Base-by-base conservation (phyloP, 2,329 filamentous ascomycete species). In the Fusarium tanahbumbuense region DNA sequence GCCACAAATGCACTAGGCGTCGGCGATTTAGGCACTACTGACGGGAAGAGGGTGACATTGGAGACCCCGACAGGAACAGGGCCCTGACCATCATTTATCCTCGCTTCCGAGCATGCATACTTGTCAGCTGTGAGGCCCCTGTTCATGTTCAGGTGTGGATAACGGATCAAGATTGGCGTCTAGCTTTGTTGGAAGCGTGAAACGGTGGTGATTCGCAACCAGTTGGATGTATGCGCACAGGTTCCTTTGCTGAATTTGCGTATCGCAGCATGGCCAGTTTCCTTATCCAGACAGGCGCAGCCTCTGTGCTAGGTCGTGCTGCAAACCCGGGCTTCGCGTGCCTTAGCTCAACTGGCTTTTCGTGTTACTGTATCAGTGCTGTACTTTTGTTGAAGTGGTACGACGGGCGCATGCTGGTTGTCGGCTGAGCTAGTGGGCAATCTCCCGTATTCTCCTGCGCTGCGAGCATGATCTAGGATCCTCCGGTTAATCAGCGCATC, bases 241-340 rank as follows among this genome's bases (percentile, higher is more conserved):
- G 52, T 50, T 55, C 32, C 47, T 67, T 67, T 52, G 53, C 61
- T 37, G 28, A 34, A 56, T 55, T 55, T 62, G 58, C 54, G 47
- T 50, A 56, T 63, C 34, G 40, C 25, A 56, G 49, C 32, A 32
- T 62, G 58, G 60, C 15, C 28, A 46, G 27, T 61, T 71, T 63
- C 72, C 62, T 42, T 41, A 73, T 65, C 16, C 42, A 64, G 67
- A 73, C 47, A 65, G 52, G 50, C 70, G 70, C 70, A 74, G 58
- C 40, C 50, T 55, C 47, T 56, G 45, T 47, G 45, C 25, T 28
- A 37, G 10, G 34, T 37, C 27, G 60, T 66, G 44, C 28, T 52
- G 45, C 45, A 23, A 65, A 49, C 62, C 66, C 66, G 54, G 65
- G 54, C 52, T 56, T 63, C 61, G 62, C 61, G 48, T 64, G 59